These are phyloP conservation scores for Sindora glabra DNA, from an alignment of 306 rosid species.

Conservation along the genomic window DNA sequence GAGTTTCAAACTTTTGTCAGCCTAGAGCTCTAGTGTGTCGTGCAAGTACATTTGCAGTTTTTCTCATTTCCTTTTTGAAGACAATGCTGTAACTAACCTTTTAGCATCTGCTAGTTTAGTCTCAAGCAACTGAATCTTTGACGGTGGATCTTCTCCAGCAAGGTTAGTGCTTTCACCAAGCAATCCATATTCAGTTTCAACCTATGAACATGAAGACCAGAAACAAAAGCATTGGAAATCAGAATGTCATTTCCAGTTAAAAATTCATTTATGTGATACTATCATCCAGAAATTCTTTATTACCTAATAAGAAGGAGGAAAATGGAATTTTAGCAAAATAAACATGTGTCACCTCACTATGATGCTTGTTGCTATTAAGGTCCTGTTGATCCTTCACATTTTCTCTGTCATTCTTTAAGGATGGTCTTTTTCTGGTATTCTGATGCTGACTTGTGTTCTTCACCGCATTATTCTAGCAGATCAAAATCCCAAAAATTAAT, in stretches of 20 bases:
- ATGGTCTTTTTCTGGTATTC: constrained; percentile 39
- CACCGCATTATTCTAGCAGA: constrained; percentile 41
- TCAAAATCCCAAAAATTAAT: constrained; percentile 9
- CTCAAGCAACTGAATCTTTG: constrained; percentile 54
- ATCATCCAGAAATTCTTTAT: not conserved
- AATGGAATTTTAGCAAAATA: constrained; percentile 14
- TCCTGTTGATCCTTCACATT: constrained; percentile 39
- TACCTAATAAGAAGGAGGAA: constrained; percentile 7
- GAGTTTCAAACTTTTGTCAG: too few relatives aligned
- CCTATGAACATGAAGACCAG: constrained; percentile 31
- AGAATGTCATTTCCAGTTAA: too few relatives aligned
- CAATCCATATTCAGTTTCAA: constrained; percentile 42
- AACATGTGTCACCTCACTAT: constrained; percentile 51
- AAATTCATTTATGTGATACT: too few relatives aligned
- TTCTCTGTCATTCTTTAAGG: constrained; percentile 46
- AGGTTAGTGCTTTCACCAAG: constrained; percentile 37
- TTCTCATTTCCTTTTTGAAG: too few relatives aligned
- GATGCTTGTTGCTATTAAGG: constrained; percentile 28
- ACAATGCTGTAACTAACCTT: too few relatives aligned
- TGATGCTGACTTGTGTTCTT: constrained; percentile 48
- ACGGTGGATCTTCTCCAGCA: constrained; percentile 36
- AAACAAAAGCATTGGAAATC: too few relatives aligned
- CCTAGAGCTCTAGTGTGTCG: too few relatives aligned
- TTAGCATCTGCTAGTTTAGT: constrained; percentile 48
- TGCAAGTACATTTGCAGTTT: too few relatives aligned